Evolutionary conservation across 1,139 yeast species (phyloP), one percentile per base, ranked within the genome.

Genomic region (Taphrina communis): DNA sequence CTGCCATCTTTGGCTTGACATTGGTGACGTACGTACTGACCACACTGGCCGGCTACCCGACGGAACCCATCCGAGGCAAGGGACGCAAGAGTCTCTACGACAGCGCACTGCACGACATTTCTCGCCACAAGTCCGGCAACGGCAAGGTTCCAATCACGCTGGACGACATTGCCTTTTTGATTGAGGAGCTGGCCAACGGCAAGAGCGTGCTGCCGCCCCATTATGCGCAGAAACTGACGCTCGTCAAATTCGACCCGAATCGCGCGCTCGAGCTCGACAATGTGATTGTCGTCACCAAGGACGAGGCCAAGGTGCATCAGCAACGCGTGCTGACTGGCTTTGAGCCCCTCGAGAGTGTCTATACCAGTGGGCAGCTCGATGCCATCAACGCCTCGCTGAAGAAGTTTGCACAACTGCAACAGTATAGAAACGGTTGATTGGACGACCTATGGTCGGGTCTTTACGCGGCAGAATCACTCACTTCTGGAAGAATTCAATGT

Each of bases 1-100:
- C 99, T 0, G 97, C 95, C 8, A 89, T 93, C 80, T 94, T 94
- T 80, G 99, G 99, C 0, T 82, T 94, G 63, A 86, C 97, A 0
- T 84, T 94, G 70, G 96, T 97, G 1, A 88, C 97, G 0, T 88
- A 90, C 78, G 81, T 94, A 56, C 79, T 94, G 63, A 89, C 97
- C 1, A 81, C 84, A 6, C 86, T 92, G 21, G 86, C 97, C 0
- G 97, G 95, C 0, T 94, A 94, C 69, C 79, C 82, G 2, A 74
- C 77, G 5, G 82, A 79, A 71, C 77, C 80, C 36, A 85, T 91
- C 58, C 97, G 90, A 72, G 97, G 97, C n/a, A 92, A 92, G 77
- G 89, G 90, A 76, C 84, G 98, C 75, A 85, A 85, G 75, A 92
- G 92, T 76, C 80, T 89, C 21, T 92, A 93, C 77, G 97, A 93